Evolutionary conservation across 805 yeast species (phyloP).

Genomic region (Pichia paraexigua): DNA sequence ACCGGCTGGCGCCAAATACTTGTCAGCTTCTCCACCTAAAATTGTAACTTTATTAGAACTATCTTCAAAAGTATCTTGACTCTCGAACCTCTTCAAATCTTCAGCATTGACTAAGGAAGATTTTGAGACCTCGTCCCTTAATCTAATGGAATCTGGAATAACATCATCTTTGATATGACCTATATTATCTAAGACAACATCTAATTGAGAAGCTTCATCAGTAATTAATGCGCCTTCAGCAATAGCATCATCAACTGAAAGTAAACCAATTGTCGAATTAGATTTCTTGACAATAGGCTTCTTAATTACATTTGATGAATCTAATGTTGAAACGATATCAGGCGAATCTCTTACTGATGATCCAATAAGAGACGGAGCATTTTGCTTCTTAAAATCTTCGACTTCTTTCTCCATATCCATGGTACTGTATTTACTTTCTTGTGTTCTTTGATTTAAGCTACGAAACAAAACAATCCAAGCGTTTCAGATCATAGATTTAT

Average conservation of each 20-base stretch:
- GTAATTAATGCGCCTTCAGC: slow-evolving; percentile 49
- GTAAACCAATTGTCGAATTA: slow-evolving; percentile 22
- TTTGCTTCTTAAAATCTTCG: slow-evolving; percentile 41
- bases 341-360: slow-evolving; percentile 32
- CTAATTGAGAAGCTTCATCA: slow-evolving; percentile 51
- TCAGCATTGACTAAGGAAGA: background rate
- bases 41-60: slow-evolving; percentile 13
- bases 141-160: slow-evolving; percentile 23
- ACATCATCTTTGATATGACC: slow-evolving; percentile 48
- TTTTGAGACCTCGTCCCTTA: background rate
- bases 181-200: slow-evolving; percentile 40
- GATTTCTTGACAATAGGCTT: slow-evolving; percentile 37
- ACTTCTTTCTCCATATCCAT: slow-evolving; percentile 49
- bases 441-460: too few species aligned
- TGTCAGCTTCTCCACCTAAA: slow-evolving; percentile 27
- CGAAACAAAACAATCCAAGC: too few species aligned
- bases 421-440: background rate
- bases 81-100: background rate
- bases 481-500: too few species aligned
- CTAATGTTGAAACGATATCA: slow-evolving; percentile 8
- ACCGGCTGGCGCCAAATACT: slow-evolving; percentile 30
- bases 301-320: slow-evolving; percentile 12
- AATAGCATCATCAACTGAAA: slow-evolving; percentile 29
- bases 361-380: slow-evolving; percentile 47
- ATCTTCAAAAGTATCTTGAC: slow-evolving; percentile 1